phyloP scores from a whole-genome alignment of 805 yeast genomes.

The Jamesozyma jinghongensis region DNA sequence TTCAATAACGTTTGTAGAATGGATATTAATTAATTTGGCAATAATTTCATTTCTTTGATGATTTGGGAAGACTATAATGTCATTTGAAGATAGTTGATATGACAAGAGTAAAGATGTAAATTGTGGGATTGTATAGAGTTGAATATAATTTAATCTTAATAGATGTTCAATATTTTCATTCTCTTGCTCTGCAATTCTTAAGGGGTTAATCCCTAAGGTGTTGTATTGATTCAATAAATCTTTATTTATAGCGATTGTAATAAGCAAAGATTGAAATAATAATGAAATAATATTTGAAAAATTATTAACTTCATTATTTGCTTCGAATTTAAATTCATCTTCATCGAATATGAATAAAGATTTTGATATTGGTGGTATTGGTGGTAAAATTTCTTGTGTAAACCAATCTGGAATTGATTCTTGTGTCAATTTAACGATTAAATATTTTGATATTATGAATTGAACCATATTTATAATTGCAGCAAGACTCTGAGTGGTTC shows the following conservation, averaged over 20 bases:
- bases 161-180: conserved; percentile 12
- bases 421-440: conserved; percentile 4
- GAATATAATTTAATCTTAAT: conserved; percentile 16
- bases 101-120: conserved; percentile 15
- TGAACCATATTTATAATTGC: conserved; percentile 21
- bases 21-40: conserved; percentile 6
- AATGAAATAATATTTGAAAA: conserved; percentile 5
- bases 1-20: conserved; percentile 25
- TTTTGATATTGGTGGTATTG: conserved; percentile 27
- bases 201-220: conserved; percentile 8
- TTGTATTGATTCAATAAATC: conserved; percentile 14
- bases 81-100: conserved; percentile 10
- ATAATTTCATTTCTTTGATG: conserved; percentile 7
- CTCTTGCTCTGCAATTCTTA: conserved; percentile 1
- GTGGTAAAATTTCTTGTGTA: conserved; percentile 15
- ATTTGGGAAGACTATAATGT: background rate
- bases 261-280: conserved; percentile 13
- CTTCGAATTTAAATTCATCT: too few species aligned
- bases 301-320: too few species aligned
- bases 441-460: conserved; percentile 16
- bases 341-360: conserved; percentile 23
- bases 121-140: conserved; percentile 19
- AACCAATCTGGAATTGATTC: conserved; percentile 18
- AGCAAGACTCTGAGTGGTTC: conserved; percentile 20
- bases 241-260: conserved; percentile 9